A percentile compares a stretch with the other conserved stretches of the same genome.
These are phyloP conservation scores for Hemileccinum rubropunctum DNA, from an alignment of 768 basidiomycete species.

Conservation along the genomic window DNA sequence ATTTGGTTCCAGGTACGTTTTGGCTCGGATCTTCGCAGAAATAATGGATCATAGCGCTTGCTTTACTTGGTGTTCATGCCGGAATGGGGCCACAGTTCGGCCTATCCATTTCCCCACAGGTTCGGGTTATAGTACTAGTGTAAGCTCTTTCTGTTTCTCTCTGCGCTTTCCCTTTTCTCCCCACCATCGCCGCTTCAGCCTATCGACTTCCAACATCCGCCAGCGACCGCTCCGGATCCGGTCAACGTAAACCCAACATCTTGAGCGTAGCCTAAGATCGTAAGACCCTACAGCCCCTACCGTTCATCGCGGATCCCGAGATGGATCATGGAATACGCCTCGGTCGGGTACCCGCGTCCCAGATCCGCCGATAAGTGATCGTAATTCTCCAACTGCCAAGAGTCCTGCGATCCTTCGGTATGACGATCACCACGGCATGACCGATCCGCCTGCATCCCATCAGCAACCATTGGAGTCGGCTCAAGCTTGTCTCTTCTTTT, in stretches of 20 bases:
- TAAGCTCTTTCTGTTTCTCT: too few species aligned
- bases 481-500: neutral
- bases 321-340: neutral
- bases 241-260: neutral
- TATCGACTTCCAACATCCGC: too few species aligned
- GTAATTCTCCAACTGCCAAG: neutral
- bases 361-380: slow-evolving; percentile 1
- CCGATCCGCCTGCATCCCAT: neutral
- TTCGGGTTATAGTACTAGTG: too few species aligned
- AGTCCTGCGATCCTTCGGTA: too few species aligned
- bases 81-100: too few species aligned
- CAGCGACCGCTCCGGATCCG: too few species aligned
- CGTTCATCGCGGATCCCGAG: slow-evolving; percentile 1
- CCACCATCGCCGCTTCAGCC: neutral
- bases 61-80: too few species aligned
- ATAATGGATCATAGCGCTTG: neutral
- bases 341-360: neutral
- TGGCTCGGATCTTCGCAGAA: slow-evolving; percentile 14
- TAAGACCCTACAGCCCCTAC: neutral
- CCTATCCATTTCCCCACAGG: too few species aligned
- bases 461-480: neutral
- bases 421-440: too few species aligned
- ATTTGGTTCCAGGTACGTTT: neutral
- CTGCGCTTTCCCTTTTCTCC: neutral
- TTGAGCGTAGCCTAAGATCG: neutral